Evolutionary conservation across 1,284 basidiomycete species (phyloP), one percentile per base, ranked within the genome.

Genomic region (Meripilus lineatus): DNA sequence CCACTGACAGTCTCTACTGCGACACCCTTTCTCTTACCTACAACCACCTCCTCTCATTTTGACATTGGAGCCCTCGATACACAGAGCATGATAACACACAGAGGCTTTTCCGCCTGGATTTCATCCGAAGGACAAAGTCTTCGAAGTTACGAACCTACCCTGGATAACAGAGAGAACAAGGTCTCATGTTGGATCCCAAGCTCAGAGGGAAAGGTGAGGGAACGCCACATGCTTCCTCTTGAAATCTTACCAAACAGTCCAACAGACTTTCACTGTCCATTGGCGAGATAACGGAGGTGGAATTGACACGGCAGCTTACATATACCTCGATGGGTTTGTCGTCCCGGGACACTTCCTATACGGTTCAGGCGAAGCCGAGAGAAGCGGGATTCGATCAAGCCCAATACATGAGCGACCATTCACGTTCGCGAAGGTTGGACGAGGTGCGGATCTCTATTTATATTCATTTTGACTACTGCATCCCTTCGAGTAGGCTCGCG

Each of bases 31-130:
- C n/a, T n/a, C n/a, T n/a, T n/a, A n/a, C n/a, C n/a, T n/a, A n/a
- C n/a, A n/a, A n/a, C n/a, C n/a, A n/a, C n/a, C n/a, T n/a, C n/a
- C n/a, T n/a, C n/a, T n/a, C n/a, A n/a, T n/a, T n/a, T n/a, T n/a
- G n/a, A n/a, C n/a, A n/a, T n/a, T n/a, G n/a, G n/a, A n/a, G n/a
- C n/a, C n/a, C n/a, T n/a, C n/a, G n/a, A n/a, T n/a, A n/a, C n/a
- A n/a, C n/a, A n/a, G n/a, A 41, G 20, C 11, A 78, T 81, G 79
- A 67, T 79, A 44, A 71, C 67, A 1, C 71, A 76, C 59, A 70
- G 71, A 15, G 75, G 71, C 6, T 84, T 83, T 60, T 78, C 76
- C 17, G 81, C 83, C 17, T 86, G 81, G 75, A 77, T 86, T 41
- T 64, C 68, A 25, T 72, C 68, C 32, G 70, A 77, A 28, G 73